Base-by-base conservation (phyloP, 2,329 filamentous ascomycete genomes). In the Fusarium decemcellulare region DNA sequence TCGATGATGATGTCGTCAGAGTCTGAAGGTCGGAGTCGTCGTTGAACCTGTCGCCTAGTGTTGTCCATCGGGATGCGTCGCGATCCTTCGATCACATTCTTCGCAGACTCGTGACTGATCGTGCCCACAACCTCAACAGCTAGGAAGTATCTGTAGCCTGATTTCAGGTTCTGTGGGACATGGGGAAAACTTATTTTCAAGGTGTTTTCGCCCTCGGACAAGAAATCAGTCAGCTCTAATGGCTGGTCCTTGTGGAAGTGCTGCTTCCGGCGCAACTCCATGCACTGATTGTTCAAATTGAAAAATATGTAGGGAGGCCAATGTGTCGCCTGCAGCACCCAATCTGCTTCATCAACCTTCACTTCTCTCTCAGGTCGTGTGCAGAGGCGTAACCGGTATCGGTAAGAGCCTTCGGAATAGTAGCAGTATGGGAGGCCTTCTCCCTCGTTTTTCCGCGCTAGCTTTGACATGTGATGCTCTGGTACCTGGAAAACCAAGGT, bases 191-290 rank as follows among this genome's bases (percentile, higher is more conserved):
- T 88, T 72, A 95, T 76, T 6, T 84, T 81, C 4, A 97, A 75
- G 1, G 73, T 77, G 73, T 97, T 97, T 7, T 77, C 74, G 0
- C 93, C 93, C 15, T 80, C 70, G 9, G 74, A 76, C 6, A 97
- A 70, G 18, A 80, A 63, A 10, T 87, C 77, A 1, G 93, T 94
- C 27, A 97, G 81, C 70, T 97, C 93, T 7, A 93, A 82, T 0
- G 95, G 91, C 9, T 94, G 79, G 72, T 97, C 93, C 71, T 91
- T 93, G 11, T 90, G 91, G 74, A 95, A 87, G 65, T 96, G 91
- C 1, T 88, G 78, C 72, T 93, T 93, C 30, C 92, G 87, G 42
- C 91, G 87, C 10, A 89, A 77, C 27, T 84, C 81, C 15, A 93
- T 77, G 11, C 89, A 82, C 1, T 80, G 75, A 0, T 79, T 83